Evolutionary conservation across 768 basidiomycete genomes (phyloP), one percentile per base, ranked within the genome.

Genomic region (Kwoniella dendrophila): DNA sequence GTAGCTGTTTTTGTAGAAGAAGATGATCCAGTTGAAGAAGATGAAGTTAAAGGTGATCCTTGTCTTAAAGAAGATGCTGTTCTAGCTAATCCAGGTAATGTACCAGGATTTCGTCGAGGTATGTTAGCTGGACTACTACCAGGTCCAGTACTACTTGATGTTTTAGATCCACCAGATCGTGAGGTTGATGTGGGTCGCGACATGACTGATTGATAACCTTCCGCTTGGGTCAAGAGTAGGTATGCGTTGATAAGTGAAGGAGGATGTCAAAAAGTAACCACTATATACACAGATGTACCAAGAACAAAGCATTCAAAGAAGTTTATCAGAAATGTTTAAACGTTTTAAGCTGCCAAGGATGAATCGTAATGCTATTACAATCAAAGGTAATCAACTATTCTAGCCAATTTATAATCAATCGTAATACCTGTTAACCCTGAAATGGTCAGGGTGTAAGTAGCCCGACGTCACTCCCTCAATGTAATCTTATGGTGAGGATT

Each of bases 11-110:
- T n/a, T n/a, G n/a, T n/a, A n/a, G n/a, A n/a, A n/a, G n/a, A n/a
- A n/a, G n/a, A n/a, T n/a, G n/a, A n/a, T n/a, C n/a, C n/a, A n/a
- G 69, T 32, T 12, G 63, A 57, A 20, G 66, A 43, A 8, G 65
- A 56, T 8, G 72, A 54, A n/a, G 38, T 12, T 11, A 64, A 41
- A 3, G 70, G 66, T 5, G 66, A 55, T 3, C 57, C 44, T 59
- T 78, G 77, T 32, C 77, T 66, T 2, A 78, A 66, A 12, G 71
- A 70, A 4, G 77, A 78, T 1, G 77, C 77, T 8, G 77, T 75
- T 41, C 76, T 47, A 3, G 77, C 77, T 36, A 78, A 70, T 63
- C 76, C 76, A 27, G 77, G 77, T 2, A 78, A 55, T 30, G 69
- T 71, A 51, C 77, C 77, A 3, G 77, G 75, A 62, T 64, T 67